Percentiles rank a stretch among this genome's conserved stretches.
phyloP scores from a whole-genome alignment of 495 filamentous ascomycete genomes.

The Echria macrotheca region DNA sequence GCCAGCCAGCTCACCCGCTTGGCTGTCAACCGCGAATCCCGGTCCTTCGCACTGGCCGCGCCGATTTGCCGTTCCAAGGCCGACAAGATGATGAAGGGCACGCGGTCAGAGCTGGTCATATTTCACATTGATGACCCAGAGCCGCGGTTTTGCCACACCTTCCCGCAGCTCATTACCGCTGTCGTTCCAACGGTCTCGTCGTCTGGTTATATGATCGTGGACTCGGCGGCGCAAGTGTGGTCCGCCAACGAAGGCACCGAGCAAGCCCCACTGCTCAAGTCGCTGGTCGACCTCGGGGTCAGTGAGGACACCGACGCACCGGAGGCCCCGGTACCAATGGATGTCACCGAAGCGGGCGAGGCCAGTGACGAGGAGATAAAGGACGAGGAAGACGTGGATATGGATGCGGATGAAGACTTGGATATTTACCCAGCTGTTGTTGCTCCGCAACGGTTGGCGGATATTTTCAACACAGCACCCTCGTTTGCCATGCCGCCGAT shows the following conservation, averaged over 20 bases:
- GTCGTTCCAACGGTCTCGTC: slow-evolving; percentile 48
- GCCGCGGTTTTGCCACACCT: slow-evolving; percentile 43
- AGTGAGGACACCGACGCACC: slow-evolving; percentile 22
- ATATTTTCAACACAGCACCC: slow-evolving; percentile 68
- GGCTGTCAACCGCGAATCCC: slow-evolving; percentile 50
- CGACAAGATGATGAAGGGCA: slow-evolving; percentile 23
- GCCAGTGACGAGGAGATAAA: slow-evolving; percentile 41
- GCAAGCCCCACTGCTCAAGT: slow-evolving; percentile 43
- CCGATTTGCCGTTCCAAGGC: slow-evolving; percentile 29
- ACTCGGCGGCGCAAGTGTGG: slow-evolving; percentile 53
- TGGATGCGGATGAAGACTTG: slow-evolving; percentile 34
- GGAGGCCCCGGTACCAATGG: slow-evolving; percentile 18
- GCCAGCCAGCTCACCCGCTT: slow-evolving; percentile 51
- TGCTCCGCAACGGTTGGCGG: slow-evolving; percentile 58
- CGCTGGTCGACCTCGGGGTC: slow-evolving; percentile 43
- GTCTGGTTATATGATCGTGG: slow-evolving; percentile 56
- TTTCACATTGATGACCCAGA: slow-evolving; percentile 46
- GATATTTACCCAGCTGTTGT: slow-evolving; percentile 47
- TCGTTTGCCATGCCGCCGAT: slow-evolving; percentile 74
- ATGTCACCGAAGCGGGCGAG: slow-evolving; percentile 42
- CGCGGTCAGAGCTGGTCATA: slow-evolving; percentile 47
- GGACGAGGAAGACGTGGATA: slow-evolving; percentile 29
- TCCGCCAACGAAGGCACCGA: slow-evolving; percentile 46
- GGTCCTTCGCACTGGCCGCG: slow-evolving; percentile 54
- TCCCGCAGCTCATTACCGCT: slow-evolving; percentile 48